Percentiles rank a stretch among this genome's conserved stretches.
Evolutionary conservation across 768 basidiomycete genomes (phyloP).

Genomic region (Mycena vulgaris): DNA sequence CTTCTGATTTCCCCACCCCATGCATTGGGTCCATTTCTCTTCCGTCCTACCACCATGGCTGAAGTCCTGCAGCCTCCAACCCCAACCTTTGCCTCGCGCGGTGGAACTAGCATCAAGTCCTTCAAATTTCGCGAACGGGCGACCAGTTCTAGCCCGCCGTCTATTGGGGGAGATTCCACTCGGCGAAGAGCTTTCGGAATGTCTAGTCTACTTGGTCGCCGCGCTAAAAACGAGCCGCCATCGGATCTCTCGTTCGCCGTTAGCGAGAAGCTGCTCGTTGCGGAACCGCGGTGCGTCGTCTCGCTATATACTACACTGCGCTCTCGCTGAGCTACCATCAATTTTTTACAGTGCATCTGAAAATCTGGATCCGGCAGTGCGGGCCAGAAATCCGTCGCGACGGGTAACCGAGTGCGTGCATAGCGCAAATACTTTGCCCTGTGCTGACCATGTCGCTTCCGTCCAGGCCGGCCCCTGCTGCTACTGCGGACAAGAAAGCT

Average conservation of each 20-base stretch:
- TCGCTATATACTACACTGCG: too few relatives aligned
- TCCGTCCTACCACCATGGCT: conserved; percentile 20
- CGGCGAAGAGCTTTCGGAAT: conserved; percentile 29
- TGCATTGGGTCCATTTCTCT: neutral
- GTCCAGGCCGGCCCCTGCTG: conserved; percentile 15
- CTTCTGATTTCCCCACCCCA: conserved; percentile 15
- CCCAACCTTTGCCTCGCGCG: conserved; percentile 24
- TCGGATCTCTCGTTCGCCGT: conserved; percentile 4
- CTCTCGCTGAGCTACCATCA: neutral
- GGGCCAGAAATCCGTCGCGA: neutral
- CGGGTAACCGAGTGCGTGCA: conserved; percentile 8
- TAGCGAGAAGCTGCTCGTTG: conserved; percentile 27
- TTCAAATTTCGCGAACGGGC: conserved; percentile 20
- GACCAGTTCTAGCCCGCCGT: conserved; percentile 29
- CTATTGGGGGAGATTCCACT: conserved; percentile 34
- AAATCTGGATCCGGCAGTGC: conserved; percentile 21
- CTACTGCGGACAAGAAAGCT: conserved; percentile 32
- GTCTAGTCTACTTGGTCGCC: conserved; percentile 23
- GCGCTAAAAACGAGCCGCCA: conserved; percentile 14
- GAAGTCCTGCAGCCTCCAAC: conserved; percentile 21
- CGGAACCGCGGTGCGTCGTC: conserved; percentile 19
- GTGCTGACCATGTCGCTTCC: conserved; percentile 13
- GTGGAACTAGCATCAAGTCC: conserved; percentile 31
- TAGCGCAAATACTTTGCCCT: neutral
- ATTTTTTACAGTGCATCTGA: conserved; percentile 22